Evolutionary conservation across 1,284 basidiomycete species (phyloP).

Genomic region (Inonotus hispidus): DNA sequence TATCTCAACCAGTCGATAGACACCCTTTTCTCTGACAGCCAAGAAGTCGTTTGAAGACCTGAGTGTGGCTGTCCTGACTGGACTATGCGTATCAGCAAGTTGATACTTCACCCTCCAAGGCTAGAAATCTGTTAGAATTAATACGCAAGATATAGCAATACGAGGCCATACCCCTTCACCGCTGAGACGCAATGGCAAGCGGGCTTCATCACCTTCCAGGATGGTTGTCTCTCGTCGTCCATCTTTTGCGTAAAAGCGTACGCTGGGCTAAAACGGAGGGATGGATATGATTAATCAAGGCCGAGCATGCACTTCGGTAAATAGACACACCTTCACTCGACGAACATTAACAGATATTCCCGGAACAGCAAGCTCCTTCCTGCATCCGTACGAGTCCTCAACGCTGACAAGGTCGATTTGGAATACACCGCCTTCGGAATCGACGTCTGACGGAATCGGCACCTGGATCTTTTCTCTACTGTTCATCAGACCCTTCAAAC

Average conservation of each 20-base stretch:
- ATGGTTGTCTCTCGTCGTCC: constrained; percentile 57
- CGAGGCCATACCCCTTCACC: constrained; percentile 74
- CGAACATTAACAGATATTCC: constrained; percentile 89
- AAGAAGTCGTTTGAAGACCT: constrained; percentile 68
- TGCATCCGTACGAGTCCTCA: constrained; percentile 87
- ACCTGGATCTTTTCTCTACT: constrained; percentile 55
- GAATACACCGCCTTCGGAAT: constrained; percentile 70
- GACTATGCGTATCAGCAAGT: constrained; percentile 43
- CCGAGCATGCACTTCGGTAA: not conserved
- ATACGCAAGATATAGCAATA: not conserved
- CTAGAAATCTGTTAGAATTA: constrained; percentile 34
- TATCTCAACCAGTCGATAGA: constrained; percentile 73
- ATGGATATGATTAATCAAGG: not conserved
- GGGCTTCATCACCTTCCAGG: constrained; percentile 71
- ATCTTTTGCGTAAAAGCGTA: constrained; percentile 71
- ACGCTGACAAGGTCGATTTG: constrained; percentile 81
- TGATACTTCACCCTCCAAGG: constrained; percentile 84
- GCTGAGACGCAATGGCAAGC: constrained; percentile 76
- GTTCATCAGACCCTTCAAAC: constrained; percentile 52
- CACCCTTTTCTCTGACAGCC: constrained; percentile 61
- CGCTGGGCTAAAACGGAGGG: constrained; percentile 60
- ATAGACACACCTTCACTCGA: constrained; percentile 59
- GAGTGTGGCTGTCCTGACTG: constrained; percentile 42
- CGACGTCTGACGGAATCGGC: constrained; percentile 61
- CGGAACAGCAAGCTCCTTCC: constrained; percentile 68